Base-by-base conservation (phyloP, 2,329 filamentous ascomycete genomes). In the Talaromyces albobiverticillius region DNA sequence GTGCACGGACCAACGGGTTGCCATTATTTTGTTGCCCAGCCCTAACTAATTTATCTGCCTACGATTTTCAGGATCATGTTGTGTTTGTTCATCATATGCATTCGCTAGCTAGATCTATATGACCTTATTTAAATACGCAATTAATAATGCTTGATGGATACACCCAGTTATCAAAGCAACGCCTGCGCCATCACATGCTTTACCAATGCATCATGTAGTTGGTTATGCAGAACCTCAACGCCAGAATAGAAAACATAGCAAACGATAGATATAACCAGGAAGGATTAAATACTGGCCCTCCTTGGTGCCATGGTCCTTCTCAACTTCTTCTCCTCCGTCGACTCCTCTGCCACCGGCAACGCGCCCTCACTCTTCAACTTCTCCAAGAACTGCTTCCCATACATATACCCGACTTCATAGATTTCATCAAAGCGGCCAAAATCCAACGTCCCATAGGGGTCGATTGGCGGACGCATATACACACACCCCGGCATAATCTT, bases 351-450 rank as follows among this genome's bases (percentile, higher is more conserved):
- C 43, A 88, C 71, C 14, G 83, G 83, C 60, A 99, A 73, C 36
- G 87, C 81, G 0, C 93, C 93, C 63, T 95, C 81, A 36, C 89
- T 88, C 66, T 85, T 86, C 68, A 97, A 76, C 62, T 85, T 81
- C 51, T 84, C 83, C 60, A 99, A 71, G 68, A 87, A 96, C 51
- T 90, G 84, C 69, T 88, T 87, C 4, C 91, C 94, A 66, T 86
- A 99, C 52, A 82, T 80, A 72, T 96, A 95, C 1, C 94, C 95
- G 10, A 96, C 81, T 61, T 88, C 81, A 66, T 95, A 96, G 51
- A 99, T 93, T 78, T 99, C 95, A 65, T 97, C 93, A 71, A 99
- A 99, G 71, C 95, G 96, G 58, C 86, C 89, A 76, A 99, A 99
- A 55, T 99, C 94, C 26, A 99, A 77, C 1, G 94, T 99, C 4